A percentile compares a stretch with the other conserved stretches of the same genome.
Evolutionary conservation across 2,329 filamentous ascomycete genomes (phyloP).

Genomic region (Aspergillus tubingensis): DNA sequence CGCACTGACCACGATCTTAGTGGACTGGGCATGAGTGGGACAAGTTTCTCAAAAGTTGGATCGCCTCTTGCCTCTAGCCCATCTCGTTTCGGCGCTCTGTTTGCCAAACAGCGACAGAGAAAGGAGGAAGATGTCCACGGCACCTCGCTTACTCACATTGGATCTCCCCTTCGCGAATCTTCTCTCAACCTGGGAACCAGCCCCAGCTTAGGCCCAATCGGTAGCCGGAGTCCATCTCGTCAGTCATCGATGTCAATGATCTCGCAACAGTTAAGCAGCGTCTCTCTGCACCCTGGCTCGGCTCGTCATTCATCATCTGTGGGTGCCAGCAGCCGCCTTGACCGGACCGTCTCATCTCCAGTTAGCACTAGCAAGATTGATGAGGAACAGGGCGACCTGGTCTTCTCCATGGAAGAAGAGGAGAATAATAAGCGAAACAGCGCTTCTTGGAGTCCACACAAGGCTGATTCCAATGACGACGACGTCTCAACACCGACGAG

Average conservation of each 20-base stretch:
- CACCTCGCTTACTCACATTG: slow-evolving; percentile 61
- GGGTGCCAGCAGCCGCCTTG: slow-evolving; percentile 38
- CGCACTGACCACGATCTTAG: slow-evolving; percentile 58
- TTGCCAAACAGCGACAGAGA: slow-evolving; percentile 54
- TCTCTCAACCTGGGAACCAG: slow-evolving; percentile 53
- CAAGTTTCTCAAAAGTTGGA: slow-evolving; percentile 52
- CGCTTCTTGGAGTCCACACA: slow-evolving; percentile 37
- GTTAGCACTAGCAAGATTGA: slow-evolving; percentile 50
- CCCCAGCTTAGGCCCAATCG: slow-evolving; percentile 54
- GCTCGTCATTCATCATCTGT: slow-evolving; percentile 39
- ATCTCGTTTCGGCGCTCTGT: slow-evolving; percentile 63
- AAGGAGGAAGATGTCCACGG: slow-evolving; percentile 53
- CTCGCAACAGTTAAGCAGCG: slow-evolving; percentile 56
- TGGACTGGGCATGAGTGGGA: slow-evolving; percentile 53
- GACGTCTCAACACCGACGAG: slow-evolving; percentile 26
- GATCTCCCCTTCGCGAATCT: slow-evolving; percentile 66
- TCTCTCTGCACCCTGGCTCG: slow-evolving; percentile 47
- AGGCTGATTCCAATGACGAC: slow-evolving; percentile 33
- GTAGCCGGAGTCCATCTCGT: slow-evolving; percentile 55
- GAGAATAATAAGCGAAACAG: slow-evolving; percentile 48
- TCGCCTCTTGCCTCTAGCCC: slow-evolving; percentile 62
- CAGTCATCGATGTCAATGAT: slow-evolving; percentile 64
- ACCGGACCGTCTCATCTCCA: slow-evolving; percentile 50
- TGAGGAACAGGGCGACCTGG: slow-evolving; percentile 50
- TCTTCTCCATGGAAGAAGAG: slow-evolving; percentile 55